A percentile compares a stretch with the other conserved stretches of the same genome.
phyloP scores from a whole-genome alignment of 2,329 filamentous ascomycete species.

The Trichophyton schoenleinii region DNA sequence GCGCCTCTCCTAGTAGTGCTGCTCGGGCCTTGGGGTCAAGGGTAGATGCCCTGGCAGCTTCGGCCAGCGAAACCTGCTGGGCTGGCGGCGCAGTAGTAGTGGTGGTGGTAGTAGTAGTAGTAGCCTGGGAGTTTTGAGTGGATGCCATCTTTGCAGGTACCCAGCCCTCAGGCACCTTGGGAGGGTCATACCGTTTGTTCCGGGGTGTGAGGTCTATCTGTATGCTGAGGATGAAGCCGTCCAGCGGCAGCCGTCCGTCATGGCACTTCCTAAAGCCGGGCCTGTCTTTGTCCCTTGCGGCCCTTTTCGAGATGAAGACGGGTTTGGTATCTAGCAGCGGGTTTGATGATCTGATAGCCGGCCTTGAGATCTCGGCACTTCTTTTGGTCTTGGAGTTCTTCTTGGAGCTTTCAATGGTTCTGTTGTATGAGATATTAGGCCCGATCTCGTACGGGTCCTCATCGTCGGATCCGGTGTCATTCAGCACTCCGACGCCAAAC shows the following conservation, averaged over 20 bases:
- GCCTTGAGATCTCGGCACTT: constrained; percentile 22
- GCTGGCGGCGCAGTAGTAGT: constrained; percentile 10
- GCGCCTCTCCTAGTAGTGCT: constrained; percentile 64
- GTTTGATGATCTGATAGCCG: constrained; percentile 44
- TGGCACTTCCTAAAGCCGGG: constrained; percentile 57
- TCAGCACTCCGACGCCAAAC: constrained; percentile 78
- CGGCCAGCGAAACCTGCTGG: constrained; percentile 54
- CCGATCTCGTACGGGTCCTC: constrained; percentile 91
- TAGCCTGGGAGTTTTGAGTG: constrained; percentile 13
- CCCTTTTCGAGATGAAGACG: constrained; percentile 61
- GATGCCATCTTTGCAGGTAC: constrained; percentile 44
- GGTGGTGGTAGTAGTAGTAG: too few relatives aligned
- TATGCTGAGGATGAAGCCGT: constrained; percentile 63
- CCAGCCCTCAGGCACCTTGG: constrained; percentile 49
- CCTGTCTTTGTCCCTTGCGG: constrained; percentile 25
- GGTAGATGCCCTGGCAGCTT: constrained; percentile 63
- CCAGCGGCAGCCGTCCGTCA: constrained; percentile 66
- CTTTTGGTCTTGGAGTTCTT: constrained; percentile 50
- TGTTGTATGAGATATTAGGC: constrained; percentile 78
- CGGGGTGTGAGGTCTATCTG: constrained; percentile 30
- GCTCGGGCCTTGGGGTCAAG: constrained; percentile 67
- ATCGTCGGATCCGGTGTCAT: constrained; percentile 88
- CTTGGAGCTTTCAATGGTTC: constrained; percentile 67
- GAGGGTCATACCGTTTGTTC: constrained; percentile 33
- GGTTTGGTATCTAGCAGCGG: constrained; percentile 54